Percentiles rank a stretch among this genome's conserved stretches.
These are phyloP conservation scores for Colletotrichum sp. DNA, from an alignment of 2,329 filamentous ascomycete genomes.

Conservation along the genomic window DNA sequence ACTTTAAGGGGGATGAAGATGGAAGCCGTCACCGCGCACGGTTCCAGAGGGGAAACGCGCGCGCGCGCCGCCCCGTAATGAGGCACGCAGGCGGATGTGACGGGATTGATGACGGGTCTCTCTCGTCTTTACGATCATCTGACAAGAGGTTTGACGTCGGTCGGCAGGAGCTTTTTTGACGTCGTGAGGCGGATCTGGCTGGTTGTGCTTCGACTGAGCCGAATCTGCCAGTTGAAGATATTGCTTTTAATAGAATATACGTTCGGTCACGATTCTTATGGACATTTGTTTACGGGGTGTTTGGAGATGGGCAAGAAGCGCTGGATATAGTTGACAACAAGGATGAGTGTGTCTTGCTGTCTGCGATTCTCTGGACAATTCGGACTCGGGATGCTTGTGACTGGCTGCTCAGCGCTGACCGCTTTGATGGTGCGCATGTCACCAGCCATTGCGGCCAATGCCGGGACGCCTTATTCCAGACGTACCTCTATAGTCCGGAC, in stretches of 20 bases:
- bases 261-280: not conserved
- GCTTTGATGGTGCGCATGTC: not conserved
- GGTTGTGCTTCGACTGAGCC: not conserved
- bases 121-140: not conserved
- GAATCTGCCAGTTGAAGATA: conserved; percentile 8
- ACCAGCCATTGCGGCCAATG: not conserved
- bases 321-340: not conserved
- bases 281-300: not conserved
- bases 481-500: not conserved
- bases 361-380: not conserved
- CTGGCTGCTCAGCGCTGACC: not conserved
- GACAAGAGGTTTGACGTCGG: not conserved
- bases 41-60: not conserved
- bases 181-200: not conserved
- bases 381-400: not conserved
- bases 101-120: not conserved
- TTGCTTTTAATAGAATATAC: conserved; percentile 16
- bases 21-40: not conserved
- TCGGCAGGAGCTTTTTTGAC: not conserved
- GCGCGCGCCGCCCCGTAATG: not conserved
- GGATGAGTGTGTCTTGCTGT: not conserved
- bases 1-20: not conserved
- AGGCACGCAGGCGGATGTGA: not conserved
- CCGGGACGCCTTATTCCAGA: not conserved
- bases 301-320: not conserved